Evolutionary conservation across 768 basidiomycete genomes (phyloP).

Genomic region (Pleurotus tuoliensis): DNA sequence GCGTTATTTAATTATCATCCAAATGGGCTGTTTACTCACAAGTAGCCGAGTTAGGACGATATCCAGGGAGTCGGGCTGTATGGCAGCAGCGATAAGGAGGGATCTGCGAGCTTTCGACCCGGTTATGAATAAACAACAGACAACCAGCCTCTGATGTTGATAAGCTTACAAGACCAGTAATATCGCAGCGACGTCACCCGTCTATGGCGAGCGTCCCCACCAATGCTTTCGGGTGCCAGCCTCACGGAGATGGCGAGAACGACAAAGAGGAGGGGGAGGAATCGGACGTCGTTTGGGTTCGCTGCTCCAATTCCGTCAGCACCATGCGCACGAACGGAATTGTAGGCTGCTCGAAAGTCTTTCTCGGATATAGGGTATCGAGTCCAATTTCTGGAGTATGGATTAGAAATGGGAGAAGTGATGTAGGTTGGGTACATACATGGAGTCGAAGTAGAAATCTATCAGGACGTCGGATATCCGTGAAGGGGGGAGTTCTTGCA

Average conservation of each 20-base stretch:
- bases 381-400: slow-evolving; percentile 73
- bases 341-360: slow-evolving; percentile 72
- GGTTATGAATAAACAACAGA: slow-evolving; percentile 9
- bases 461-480: slow-evolving; percentile 73
- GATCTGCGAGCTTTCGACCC: slow-evolving; percentile 67
- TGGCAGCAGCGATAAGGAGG: slow-evolving; percentile 86
- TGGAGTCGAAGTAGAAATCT: slow-evolving; percentile 73
- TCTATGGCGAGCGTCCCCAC: slow-evolving; percentile 70
- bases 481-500: slow-evolving; percentile 83
- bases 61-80: slow-evolving; percentile 89
- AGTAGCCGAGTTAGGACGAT: slow-evolving; percentile 89
- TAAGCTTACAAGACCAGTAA: slow-evolving; percentile 88
- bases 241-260: slow-evolving; percentile 85
- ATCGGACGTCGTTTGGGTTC: slow-evolving; percentile 75
- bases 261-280: slow-evolving; percentile 89
- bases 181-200: slow-evolving; percentile 82
- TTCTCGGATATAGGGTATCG: slow-evolving; percentile 87
- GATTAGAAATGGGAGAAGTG: slow-evolving; percentile 9
- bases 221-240: slow-evolving; percentile 81
- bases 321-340: slow-evolving; percentile 59
- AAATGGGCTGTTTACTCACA: slow-evolving; percentile 46
- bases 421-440: slow-evolving; percentile 41
- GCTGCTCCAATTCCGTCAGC: slow-evolving; percentile 55
- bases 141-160: background rate
- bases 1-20: slow-evolving; percentile 33